Base-by-base conservation (phyloP, 1,284 basidiomycete genomes). In the Pseudozyma sp. region DNA sequence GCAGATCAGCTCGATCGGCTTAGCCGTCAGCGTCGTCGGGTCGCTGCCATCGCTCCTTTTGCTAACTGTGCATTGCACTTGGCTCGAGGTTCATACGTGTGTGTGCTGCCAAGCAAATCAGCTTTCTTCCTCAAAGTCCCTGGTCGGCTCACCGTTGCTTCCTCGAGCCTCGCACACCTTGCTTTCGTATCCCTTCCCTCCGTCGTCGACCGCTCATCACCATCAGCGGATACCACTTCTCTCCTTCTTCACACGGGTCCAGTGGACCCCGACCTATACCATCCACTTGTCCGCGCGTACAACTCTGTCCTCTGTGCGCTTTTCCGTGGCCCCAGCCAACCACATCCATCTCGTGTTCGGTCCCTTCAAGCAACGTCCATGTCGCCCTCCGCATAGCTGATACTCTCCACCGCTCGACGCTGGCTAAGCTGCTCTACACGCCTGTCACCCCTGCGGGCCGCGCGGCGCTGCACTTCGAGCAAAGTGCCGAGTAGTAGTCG, bases 1-100 rank as follows among this genome's bases (percentile, higher is more conserved):
- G 54, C 54, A 37, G 54, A 67, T 67, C 64, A 67, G 58, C 64
- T 67, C 64, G 64, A 67, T 67, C 64, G 37, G 37, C 40, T 54
- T 48, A 54, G 11, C 47, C 57, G 24, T 24, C 24, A 24, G 24
- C 24, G 24, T 24, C 24, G 24, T 24, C 24, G 24, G 24, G 24
- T 24, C 24, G 24, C 24, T 24, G 24, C 24, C 24, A 24, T 24
- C 24, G 24, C 24, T 44, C 17, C n/a, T 14, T 37, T 37, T 37
- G 35, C 35, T 37, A 14, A 8, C 35, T 14, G 8, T 37, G 35
- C 8, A 37, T 14, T 10, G 35, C 4, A 37, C 24, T 24, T 24
- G 24, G 24, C 24, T 24, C 24, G 24, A 24, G 24, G 24, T 24
- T 24, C 24, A 24, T 24, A 24, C 24, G 24, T 24, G 24, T 24